Evolutionary conservation across 1,139 yeast species (phyloP), one percentile per base, ranked within the genome.

Genomic region (Wickerhamiella infanticola): DNA sequence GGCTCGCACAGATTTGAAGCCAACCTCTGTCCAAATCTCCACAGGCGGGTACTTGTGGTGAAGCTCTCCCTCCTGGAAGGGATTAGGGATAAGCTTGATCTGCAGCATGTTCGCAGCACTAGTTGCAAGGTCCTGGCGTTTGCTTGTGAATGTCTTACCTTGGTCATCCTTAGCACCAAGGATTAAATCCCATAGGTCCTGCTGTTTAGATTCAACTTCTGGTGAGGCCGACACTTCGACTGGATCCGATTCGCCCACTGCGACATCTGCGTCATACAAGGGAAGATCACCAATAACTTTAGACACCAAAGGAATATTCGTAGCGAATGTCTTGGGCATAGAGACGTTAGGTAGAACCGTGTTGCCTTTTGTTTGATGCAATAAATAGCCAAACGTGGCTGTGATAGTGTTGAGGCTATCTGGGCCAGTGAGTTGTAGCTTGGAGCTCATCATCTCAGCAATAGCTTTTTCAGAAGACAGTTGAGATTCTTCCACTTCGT

Each of bases 21-120:
- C 64, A 49, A 13, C 24, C 25, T 68, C 66, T 45, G 72, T 61
- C 75, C 78, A 73, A 43, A 76, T 61, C 55, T 76, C 81, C 3
- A 76, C 62, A 0, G 78, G 74, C 0, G 81, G 80, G 46, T 66
- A 66, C 43, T 62, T 56, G 11, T 53, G 56, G n/a, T 51, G 45
- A 5, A 33, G 50, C 24, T 49, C 45, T 23, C 27, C 13, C 6
- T 31, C 47, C 9, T 44, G 31, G 3, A 44, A 26, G 2, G 55
- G 55, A 13, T 48, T 40, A 3, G 81, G 80, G n/a, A 66, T 56
- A 50, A 75, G 72, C 51, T 64, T 66, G 50, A 75, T 53, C 55
- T 75, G 79, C 13, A 72, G 62, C 31, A 61, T 58, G 50, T 67
- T 65, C 11, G 62, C 56, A 46, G 64, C 68, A 1, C 71, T 67